Conservation (phyloP, 495 filamentous ascomycete genomes). For the Aspergillus haitiensis region DNA sequence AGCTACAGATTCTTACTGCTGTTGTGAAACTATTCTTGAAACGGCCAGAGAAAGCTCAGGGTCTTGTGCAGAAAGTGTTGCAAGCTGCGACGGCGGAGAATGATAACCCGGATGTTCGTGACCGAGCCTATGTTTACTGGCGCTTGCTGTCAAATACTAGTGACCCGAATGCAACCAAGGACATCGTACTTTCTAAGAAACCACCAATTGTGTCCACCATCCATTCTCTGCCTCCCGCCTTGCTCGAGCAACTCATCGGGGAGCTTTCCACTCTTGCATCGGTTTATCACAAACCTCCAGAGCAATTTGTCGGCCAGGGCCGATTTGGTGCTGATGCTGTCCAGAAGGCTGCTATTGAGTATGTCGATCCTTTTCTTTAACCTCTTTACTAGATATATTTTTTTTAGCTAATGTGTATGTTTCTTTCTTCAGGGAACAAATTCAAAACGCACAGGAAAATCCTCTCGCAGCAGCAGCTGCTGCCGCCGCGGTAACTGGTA, state of each 20-base stretch:
- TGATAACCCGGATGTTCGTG: conserved; percentile 95
- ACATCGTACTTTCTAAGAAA: conserved; percentile 89
- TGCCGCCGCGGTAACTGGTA: conserved; percentile 63
- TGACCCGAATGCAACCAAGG: conserved; percentile 82
- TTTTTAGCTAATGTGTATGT: conserved; percentile 18
- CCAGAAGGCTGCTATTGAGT: conserved; percentile 92
- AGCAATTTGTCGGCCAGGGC: conserved; percentile 93
- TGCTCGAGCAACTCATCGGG: conserved; percentile 81
- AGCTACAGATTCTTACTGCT: conserved; percentile 92
- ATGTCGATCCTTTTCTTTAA: conserved; percentile 24
- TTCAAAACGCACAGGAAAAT: conserved; percentile 88
- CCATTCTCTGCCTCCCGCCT: conserved; percentile 73
- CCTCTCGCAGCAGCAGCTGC: conserved; percentile 85
- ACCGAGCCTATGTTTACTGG: conserved; percentile 98
- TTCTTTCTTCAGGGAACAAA: conserved; percentile 61
- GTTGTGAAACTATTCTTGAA: conserved; percentile 98
- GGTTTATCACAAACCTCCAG: conserved; percentile 98
- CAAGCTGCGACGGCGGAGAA: conserved; percentile 90
- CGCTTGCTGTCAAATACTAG: conserved; percentile 81
- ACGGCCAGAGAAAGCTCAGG: conserved; percentile 89
- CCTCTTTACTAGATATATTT: background rate
- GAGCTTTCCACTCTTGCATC: conserved; percentile 96
- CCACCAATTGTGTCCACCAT: conserved; percentile 94
- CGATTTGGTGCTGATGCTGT: conserved; percentile 92
- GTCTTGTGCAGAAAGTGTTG: conserved; percentile 87